Percentiles rank a stretch among this genome's conserved stretches.
Evolutionary conservation across 495 filamentous ascomycete genomes (phyloP).

Genomic region (Hypoxylon trugodes): DNA sequence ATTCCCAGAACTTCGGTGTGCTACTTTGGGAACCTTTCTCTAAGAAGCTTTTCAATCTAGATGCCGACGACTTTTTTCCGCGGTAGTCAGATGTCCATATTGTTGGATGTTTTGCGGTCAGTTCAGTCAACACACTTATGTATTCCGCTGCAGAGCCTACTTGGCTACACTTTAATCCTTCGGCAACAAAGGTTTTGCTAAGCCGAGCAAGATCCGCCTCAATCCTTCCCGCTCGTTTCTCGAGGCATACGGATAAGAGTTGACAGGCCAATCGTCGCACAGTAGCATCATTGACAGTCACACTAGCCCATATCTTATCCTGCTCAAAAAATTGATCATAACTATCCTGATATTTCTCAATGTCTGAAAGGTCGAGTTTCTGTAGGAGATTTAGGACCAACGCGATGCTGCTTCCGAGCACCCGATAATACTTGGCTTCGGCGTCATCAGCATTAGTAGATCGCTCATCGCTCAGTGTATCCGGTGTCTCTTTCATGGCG

Average conservation of each 20-base stretch:
- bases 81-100: conserved; percentile 77
- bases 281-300: conserved; percentile 69
- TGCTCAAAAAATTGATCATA: conserved; percentile 65
- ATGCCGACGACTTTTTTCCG: conserved; percentile 70
- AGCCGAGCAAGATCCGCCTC: conserved; percentile 64
- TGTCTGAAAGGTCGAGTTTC: conserved; percentile 56
- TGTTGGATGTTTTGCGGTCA: conserved; percentile 70
- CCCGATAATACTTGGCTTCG: conserved; percentile 81
- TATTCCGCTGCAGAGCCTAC: conserved; percentile 75
- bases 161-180: conserved; percentile 74
- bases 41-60: conserved; percentile 75
- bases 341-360: conserved; percentile 56
- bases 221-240: conserved; percentile 61
- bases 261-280: conserved; percentile 76
- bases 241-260: conserved; percentile 68
- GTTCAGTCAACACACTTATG: conserved; percentile 64
- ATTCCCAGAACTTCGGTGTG: conserved; percentile 73
- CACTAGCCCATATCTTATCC: conserved; percentile 80
- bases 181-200: conserved; percentile 71
- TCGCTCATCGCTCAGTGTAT: conserved; percentile 87
- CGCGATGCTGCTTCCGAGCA: conserved; percentile 71
- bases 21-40: conserved; percentile 83
- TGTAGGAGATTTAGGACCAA: conserved; percentile 63
- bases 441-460: conserved; percentile 85
- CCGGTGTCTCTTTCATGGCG: conserved; percentile 78